Evolutionary conservation across 768 basidiomycete species (phyloP).

Genomic region (Boletus eberwhitei): DNA sequence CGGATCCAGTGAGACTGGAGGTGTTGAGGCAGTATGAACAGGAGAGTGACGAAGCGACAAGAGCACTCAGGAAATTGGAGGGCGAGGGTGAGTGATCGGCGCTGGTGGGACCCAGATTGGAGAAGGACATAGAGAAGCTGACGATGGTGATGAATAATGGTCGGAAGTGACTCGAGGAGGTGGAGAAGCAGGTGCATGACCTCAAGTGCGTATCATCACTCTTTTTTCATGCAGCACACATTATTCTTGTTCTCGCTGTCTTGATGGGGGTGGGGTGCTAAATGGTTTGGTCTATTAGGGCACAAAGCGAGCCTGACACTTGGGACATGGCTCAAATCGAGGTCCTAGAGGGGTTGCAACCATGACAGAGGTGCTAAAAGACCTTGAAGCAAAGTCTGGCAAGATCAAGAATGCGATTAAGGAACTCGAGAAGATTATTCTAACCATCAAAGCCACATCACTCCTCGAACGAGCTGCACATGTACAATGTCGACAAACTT

Average conservation of each 20-base stretch:
- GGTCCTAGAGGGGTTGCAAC: constrained; percentile 59
- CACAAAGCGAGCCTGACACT: constrained; percentile 79
- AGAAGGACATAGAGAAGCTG: constrained; percentile 78
- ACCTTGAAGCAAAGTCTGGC: constrained; percentile 60
- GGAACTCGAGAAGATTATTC: constrained; percentile 84
- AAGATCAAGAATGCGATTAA: constrained; percentile 79
- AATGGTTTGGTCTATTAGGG: constrained; percentile 38
- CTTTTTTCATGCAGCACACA: background rate
- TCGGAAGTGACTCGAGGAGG: constrained; percentile 50
- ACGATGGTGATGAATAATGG: constrained; percentile 79
- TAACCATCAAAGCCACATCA: constrained; percentile 41
- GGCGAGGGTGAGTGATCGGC: constrained; percentile 57
- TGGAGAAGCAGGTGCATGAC: constrained; percentile 76
- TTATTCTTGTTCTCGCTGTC: background rate
- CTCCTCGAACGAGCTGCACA: constrained; percentile 59
- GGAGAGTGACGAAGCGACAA: constrained; percentile 60
- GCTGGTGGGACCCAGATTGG: constrained; percentile 67
- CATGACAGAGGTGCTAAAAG: constrained; percentile 55
- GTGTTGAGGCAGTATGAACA: constrained; percentile 70
- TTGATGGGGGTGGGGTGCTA: background rate
- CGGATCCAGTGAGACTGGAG: constrained; percentile 77
- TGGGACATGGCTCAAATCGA: constrained; percentile 76
- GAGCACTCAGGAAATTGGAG: constrained; percentile 54
- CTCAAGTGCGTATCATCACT: constrained; percentile 58
- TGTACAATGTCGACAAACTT: constrained; percentile 71